Conservation (phyloP, 2,329 filamentous ascomycete genomes). For the Mollisiaceae sp. region DNA sequence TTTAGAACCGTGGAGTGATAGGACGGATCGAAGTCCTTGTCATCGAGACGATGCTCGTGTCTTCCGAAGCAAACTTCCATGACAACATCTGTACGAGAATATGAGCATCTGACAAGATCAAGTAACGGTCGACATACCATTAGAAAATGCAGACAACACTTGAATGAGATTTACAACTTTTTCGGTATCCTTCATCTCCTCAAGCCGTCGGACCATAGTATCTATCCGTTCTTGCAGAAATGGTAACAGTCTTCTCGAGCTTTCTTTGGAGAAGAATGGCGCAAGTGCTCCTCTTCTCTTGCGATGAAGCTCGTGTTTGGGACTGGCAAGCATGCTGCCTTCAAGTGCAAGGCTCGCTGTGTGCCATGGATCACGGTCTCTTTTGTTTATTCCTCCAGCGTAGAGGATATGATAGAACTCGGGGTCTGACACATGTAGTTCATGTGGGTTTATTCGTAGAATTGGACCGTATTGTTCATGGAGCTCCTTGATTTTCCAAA, state of each 20-base stretch:
- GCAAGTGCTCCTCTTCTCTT: constrained; percentile 30
- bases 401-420: constrained; percentile 49
- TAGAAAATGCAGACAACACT: constrained; percentile 26
- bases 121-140: constrained; percentile 17
- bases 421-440: constrained; percentile 46
- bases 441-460: constrained; percentile 45
- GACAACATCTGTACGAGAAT: constrained; percentile 32
- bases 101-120: background rate
- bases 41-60: constrained; percentile 23
- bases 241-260: constrained; percentile 25
- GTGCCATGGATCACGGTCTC: constrained; percentile 28
- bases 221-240: constrained; percentile 30
- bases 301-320: constrained; percentile 30
- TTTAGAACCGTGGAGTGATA: constrained; percentile 18
- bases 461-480: constrained; percentile 50
- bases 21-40: constrained; percentile 26
- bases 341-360: constrained; percentile 18
- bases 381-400: constrained; percentile 29
- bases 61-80: constrained; percentile 37
- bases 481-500: constrained; percentile 49
- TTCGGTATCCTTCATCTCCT: constrained; percentile 17
- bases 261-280: constrained; percentile 33
- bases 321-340: constrained; percentile 17
- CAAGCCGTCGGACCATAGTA: constrained; percentile 14
- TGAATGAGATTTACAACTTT: constrained; percentile 22